These are phyloP conservation scores for Verruconis gallopava DNA, from an alignment of 2,329 filamentous ascomycete species.

Conservation along the genomic window DNA sequence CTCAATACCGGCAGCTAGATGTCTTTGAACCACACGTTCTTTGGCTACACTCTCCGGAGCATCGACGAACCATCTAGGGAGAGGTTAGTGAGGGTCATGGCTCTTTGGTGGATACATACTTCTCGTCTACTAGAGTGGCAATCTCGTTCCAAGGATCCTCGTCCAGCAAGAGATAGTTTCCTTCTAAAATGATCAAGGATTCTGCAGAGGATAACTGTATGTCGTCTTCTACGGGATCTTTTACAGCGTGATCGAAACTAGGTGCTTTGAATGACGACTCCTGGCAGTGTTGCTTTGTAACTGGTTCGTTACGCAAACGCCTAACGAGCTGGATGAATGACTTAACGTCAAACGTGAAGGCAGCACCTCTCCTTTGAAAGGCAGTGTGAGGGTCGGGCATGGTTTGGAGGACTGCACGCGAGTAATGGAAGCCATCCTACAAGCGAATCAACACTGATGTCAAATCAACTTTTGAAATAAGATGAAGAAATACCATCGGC, in stretches of 20 bases:
- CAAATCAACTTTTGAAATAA: neutral
- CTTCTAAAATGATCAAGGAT: slow-evolving; percentile 62
- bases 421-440: slow-evolving; percentile 85
- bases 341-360: slow-evolving; percentile 82
- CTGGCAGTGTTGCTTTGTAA: neutral
- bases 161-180: slow-evolving; percentile 60
- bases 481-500: neutral
- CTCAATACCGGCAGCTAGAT: slow-evolving; percentile 71
- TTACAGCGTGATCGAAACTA: slow-evolving; percentile 67
- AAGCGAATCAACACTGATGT: too few relatives aligned
- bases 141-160: slow-evolving; percentile 54
- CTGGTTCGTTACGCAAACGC: slow-evolving; percentile 40
- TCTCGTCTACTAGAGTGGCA: slow-evolving; percentile 54
- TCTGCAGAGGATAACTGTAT: slow-evolving; percentile 50
- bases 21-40: slow-evolving; percentile 56
- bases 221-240: slow-evolving; percentile 60
- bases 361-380: slow-evolving; percentile 72
- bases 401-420: slow-evolving; percentile 64
- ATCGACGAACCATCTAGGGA: slow-evolving; percentile 67
- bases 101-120: too few relatives aligned
- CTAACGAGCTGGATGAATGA: slow-evolving; percentile 58
- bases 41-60: slow-evolving; percentile 62
- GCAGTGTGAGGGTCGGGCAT: slow-evolving; percentile 68
- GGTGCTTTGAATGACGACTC: slow-evolving; percentile 53
- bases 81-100: too few relatives aligned